Evolutionary conservation across 2,329 filamentous ascomycete genomes (phyloP).

Genomic region (Gaeumannomyces sp.): DNA sequence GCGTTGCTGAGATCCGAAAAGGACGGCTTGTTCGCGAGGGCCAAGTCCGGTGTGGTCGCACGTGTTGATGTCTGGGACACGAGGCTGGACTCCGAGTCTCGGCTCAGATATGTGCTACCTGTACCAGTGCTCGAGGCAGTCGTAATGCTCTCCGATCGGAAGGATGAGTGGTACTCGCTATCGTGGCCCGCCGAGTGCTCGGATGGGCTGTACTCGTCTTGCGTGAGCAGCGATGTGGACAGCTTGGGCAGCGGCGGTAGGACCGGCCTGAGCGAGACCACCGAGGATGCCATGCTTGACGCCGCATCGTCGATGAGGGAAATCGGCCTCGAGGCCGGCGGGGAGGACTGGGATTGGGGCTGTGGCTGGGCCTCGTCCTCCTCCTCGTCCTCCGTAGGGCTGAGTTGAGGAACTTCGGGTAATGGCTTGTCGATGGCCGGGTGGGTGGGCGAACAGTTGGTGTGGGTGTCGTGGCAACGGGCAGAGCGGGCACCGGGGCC

Average conservation of each 20-base stretch:
- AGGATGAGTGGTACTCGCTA: conserved; percentile 43
- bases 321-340: not conserved
- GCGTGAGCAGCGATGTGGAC: conserved; percentile 41
- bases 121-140: conserved; percentile 72
- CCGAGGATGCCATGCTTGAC: conserved; percentile 38
- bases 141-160: conserved; percentile 58
- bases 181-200: conserved; percentile 41
- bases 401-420: conserved; percentile 55
- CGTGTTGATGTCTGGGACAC: conserved; percentile 78
- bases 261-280: conserved; percentile 40
- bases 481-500: not conserved
- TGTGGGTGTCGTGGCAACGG: conserved; percentile 29
- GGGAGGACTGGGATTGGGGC: not conserved
- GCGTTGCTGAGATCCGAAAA: conserved; percentile 62
- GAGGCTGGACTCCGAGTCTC: conserved; percentile 74
- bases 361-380: conserved; percentile 12
- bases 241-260: conserved; percentile 54
- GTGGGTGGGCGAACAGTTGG: conserved; percentile 29
- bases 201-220: conserved; percentile 41
- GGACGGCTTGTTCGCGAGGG: conserved; percentile 51
- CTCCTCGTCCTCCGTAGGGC: conserved; percentile 29
- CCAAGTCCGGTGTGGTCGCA: conserved; percentile 75
- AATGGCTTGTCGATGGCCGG: conserved; percentile 60
- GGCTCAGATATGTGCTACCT: conserved; percentile 70
- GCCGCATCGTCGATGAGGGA: conserved; percentile 35